phyloP scores from a whole-genome alignment of 2,329 filamentous ascomycete species.

The Magnaporthiopsis incrustans region DNA sequence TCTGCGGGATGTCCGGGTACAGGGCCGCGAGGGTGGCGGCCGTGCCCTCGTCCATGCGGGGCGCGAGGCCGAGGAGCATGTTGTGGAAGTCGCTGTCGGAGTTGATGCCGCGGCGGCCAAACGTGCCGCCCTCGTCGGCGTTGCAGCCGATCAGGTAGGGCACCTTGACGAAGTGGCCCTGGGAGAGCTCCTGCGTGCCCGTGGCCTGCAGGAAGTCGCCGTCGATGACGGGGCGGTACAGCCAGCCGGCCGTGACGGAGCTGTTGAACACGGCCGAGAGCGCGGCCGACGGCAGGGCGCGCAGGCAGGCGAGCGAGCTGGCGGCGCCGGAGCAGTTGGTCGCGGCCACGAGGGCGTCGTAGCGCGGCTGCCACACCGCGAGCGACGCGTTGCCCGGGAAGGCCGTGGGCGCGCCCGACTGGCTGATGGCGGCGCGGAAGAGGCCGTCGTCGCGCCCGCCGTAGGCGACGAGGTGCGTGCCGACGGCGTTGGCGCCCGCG shows the following conservation, averaged over 20 bases:
- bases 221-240: conserved; percentile 12
- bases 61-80: conserved; percentile 10
- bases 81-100: conserved; percentile 42
- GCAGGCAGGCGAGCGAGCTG: conserved; percentile 12
- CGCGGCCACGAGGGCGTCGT: conserved; percentile 6
- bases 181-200: conserved; percentile 4
- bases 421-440: conserved; percentile 42
- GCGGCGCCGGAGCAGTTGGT: conserved; percentile 6
- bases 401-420: conserved; percentile 5
- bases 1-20: conserved; percentile 41
- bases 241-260: conserved; percentile 4
- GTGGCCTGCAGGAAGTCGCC: conserved; percentile 13
- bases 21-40: conserved; percentile 26
- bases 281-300: conserved; percentile 10
- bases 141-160: conserved; percentile 57
- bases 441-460: conserved; percentile 42
- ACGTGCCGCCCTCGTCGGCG: conserved; percentile 54
- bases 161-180: conserved; percentile 53
- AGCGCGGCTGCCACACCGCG: conserved; percentile 10
- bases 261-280: conserved; percentile 12
- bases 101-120: conserved; percentile 45
- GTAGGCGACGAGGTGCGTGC: conserved; percentile 42
- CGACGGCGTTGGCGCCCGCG: conserved; percentile 42
- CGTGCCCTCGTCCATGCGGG: conserved; percentile 15
- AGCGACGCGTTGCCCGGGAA: background rate